Evolutionary conservation across 2,329 filamentous ascomycete species (phyloP), one percentile per base, ranked within the genome.

Genomic region (Ophiostoma piceae): DNA sequence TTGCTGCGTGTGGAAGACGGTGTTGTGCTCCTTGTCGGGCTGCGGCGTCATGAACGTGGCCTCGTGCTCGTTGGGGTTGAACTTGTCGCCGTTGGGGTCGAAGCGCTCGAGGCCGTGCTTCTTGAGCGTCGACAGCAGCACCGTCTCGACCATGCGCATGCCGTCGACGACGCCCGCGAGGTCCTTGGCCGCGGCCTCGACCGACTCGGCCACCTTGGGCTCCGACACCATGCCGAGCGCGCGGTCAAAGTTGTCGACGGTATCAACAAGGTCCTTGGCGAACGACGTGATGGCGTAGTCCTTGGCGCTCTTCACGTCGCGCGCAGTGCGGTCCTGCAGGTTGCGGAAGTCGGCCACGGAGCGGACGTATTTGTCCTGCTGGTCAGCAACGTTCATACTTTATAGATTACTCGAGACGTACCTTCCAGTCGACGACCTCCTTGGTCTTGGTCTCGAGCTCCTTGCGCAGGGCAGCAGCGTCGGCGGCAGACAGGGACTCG

Each of bases 211-310:
- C 3, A 80, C 78, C 75, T 83, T 66, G 35, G 35, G 4, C 71
- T 85, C 78, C 26, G 92, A 88, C 14, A 97, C 94, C 76, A 89
- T 92, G 73, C 83, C 80, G 62, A 99, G 87, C 62, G 95, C 95
- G 74, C 94, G 94, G 82, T 99, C 95, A 73, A 99, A 89, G 85
- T 98, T 99, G 82, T 99, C 95, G 77, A 99, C 89, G 77, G 88
- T 92, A 79, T 99, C 95, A 75, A 98, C 88, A 65, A 99, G 89
- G 81, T 99, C 95, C 80, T 92, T 91, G 77, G 94, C 92, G 82
- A 99, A 98, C 75, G 90, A 92, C 79, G 97, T 92, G 77, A 99
- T 95, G 77, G 94, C 95, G 76, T 97, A 99, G 81, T 96, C 92
- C 76, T 90, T 90, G 26, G 94, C 92, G 26, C 87, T 82, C 80